Evolutionary conservation across 2,329 filamentous ascomycete genomes (phyloP), one percentile per base, ranked within the genome.

Genomic region (Penicillium janthinellum): DNA sequence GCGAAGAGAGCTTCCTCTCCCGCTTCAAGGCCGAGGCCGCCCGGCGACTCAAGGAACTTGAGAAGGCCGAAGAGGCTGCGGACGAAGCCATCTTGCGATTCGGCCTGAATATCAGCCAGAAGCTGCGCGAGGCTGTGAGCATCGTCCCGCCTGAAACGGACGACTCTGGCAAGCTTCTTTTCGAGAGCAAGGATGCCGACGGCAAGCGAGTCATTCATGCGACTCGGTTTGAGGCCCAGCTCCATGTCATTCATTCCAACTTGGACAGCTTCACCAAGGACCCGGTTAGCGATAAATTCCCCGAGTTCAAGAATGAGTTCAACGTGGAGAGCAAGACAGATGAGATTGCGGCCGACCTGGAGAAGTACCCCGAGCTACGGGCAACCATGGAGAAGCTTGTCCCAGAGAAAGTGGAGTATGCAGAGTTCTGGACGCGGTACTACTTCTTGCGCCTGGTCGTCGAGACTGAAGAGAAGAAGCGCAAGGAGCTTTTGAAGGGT

Each of bases 201-300:
- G 94, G 93, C 28, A 97, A 95, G 82, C 85, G 95, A 57, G 92
- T 98, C 15, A 96, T 98, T 64, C 95, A 99, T 75, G 91, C 92
- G 1, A 96, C 92, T 54, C 86, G 95, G 62, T 94, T 97, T 73
- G 95, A 99, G 71, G 95, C 95, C 0, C 95, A 98, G 77, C 81
- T 99, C 62, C 94, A 99, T 73, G 92, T 96, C 37, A 93, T 99
- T 60, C 95, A 99, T 76, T 93, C 91, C 4, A 90, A 88, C 20
- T 77, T 88, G 41, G 90, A 95, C 63, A 91, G 88, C 68, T 96
- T 98, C 77, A 85, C 86, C 57, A 90, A 90, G 71, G 92, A 98
- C 70, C 92, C 93, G 0, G 83, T 85, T 7, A 88, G 88, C 51
- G 83, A 85, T 14, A 88, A 96, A 75, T 98, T 89, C 80, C 83